A percentile compares a stretch with the other conserved stretches of the same genome.
phyloP scores from a whole-genome alignment of 805 yeast species.

The Saccharomycopsis sp. region DNA sequence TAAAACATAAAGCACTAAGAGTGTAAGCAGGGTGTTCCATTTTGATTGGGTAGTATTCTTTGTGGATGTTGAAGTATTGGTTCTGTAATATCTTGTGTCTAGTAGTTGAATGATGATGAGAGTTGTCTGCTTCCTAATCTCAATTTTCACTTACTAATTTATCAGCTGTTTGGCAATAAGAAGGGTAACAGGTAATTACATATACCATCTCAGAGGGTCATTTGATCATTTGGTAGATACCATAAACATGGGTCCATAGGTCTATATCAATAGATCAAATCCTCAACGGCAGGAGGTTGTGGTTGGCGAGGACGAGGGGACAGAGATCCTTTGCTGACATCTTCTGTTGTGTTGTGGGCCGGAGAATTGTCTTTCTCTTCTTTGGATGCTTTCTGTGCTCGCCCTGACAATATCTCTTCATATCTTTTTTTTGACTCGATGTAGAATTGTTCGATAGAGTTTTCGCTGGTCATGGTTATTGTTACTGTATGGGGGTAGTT shows the following conservation, averaged over 20 bases:
- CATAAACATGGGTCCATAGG: background rate
- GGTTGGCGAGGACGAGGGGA: background rate
- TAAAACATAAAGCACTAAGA: conserved; percentile 57
- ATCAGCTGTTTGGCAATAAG: too few species aligned
- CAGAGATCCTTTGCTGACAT: background rate
- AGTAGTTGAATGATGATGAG: background rate
- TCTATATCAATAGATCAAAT: background rate
- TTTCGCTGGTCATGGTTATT: background rate
- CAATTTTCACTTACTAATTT: too few species aligned
- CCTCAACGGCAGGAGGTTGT: background rate
- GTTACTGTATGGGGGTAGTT: background rate
- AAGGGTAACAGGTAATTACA: too few species aligned
- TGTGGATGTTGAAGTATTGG: background rate
- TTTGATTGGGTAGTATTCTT: background rate
- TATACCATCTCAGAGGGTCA: too few species aligned
- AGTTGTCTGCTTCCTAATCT: too few species aligned
- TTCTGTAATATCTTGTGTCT: background rate
- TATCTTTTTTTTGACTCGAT: background rate
- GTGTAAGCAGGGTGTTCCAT: conserved; percentile 77
- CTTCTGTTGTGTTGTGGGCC: background rate
- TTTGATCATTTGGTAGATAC: too few species aligned
- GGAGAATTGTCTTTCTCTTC: too few species aligned
- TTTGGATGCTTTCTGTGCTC: background rate
- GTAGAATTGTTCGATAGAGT: background rate
- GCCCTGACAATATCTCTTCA: background rate